Conservation (phyloP, 371 early-diverging fungal species). For the Batkoa obscura region DNA sequence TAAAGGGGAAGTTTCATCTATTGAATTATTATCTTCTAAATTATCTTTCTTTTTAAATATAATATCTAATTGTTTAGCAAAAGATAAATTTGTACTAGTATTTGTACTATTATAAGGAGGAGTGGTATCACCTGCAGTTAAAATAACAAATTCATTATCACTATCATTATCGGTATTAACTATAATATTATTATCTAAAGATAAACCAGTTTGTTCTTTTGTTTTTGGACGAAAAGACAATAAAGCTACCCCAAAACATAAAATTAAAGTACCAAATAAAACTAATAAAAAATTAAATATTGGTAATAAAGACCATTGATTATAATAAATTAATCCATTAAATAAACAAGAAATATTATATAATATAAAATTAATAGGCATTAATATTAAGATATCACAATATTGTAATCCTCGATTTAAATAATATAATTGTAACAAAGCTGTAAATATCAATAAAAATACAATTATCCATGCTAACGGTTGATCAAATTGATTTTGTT, state of each 20-base stretch:
- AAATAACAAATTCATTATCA: background rate
- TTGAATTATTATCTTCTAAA: background rate
- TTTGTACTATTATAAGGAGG: no score
- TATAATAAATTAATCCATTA: conserved; percentile 61
- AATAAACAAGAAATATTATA: conserved; percentile 56
- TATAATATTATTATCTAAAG: no score
- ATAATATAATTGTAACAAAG: conserved; percentile 53
- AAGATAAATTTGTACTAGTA: background rate
- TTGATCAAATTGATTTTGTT: conserved; percentile 45
- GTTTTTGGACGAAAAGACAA: conserved; percentile 19
- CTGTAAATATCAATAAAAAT: conserved; percentile 33
- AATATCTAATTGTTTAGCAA: background rate
- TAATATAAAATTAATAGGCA: conserved; percentile 59
- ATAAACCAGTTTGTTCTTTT: background rate
- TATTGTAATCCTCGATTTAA: conserved; percentile 51
- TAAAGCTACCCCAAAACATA: conserved; percentile 41
- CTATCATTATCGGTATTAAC: background rate
- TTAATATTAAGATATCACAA: conserved; percentile 55
- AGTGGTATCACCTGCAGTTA: background rate
- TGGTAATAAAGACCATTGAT: conserved; percentile 43
- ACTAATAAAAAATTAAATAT: conserved; percentile 43
- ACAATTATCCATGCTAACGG: conserved; percentile 51
- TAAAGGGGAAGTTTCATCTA: background rate
- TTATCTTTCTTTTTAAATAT: background rate
- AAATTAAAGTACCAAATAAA: conserved; percentile 37